Base-by-base conservation (phyloP, 768 basidiomycete genomes). In the Kwoniella shandongensis region DNA sequence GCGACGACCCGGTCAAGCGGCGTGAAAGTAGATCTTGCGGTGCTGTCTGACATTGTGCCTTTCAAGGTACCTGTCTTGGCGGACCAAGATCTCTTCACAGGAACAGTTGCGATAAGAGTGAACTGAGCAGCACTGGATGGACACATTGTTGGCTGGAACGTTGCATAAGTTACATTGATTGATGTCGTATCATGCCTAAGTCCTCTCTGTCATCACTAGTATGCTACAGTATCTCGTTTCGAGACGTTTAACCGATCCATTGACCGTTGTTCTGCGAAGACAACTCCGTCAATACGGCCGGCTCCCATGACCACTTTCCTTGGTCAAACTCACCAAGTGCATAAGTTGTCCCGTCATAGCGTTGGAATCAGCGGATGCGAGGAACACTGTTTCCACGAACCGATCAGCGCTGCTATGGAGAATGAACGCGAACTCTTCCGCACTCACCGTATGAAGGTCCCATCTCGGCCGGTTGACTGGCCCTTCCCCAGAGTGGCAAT, bases 391-490 rank as follows among this genome's bases (percentile, higher is more conserved):
- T 22, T 12, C n/a, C 44, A 25, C n/a, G 44, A 56, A 36, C 41
- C 32, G 17, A 18, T 39, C 18, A 47, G 22, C 3, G 30, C n/a
- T 51, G 44, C 13, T 3, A 12, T 17, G 44, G 45, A 17, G 2
- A 13, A 13, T 36, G 30, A 13, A 15, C 5, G 17, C 1, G 13
- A 17, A 23, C 20, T n/a, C n/a, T n/a, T 17, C n/a, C 27, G 20
- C 51, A 32, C 66, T 54, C 36, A 73, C 70, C 81, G 57, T 81
- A 84, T 1, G 79, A 73, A 3, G 81, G 81, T 3, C 79, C 83
- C 36, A 82, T 76, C 70, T 85, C 83, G 17, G 81, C 80, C n/a
- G 82, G 83, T 70, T 82, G 81, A 8, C 79, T 81, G 6, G 79
- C 81, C 36, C 79, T 78, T 39, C 81, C 83, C 27, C 81, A 80